Evolutionary conservation across 2,329 filamentous ascomycete genomes (phyloP), one percentile per base, ranked within the genome.

Genomic region (Penicillium sumatraense): DNA sequence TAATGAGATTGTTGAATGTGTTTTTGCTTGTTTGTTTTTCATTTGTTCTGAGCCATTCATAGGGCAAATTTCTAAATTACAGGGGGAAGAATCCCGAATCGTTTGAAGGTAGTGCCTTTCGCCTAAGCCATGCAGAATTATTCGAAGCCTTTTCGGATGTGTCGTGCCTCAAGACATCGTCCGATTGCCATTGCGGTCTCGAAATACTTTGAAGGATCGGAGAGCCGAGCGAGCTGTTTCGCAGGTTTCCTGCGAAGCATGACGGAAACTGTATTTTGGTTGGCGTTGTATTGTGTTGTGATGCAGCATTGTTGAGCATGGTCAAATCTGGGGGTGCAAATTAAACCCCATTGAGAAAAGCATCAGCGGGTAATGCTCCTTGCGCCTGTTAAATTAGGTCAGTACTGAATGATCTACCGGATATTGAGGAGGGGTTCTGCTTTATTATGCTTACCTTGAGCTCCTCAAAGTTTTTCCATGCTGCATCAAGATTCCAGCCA

Each of bases 401-500:
- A 73, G 67, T 51, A 45, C 44, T 16, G 36, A 18, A 36, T 2
- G 7, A 41, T 8, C 26, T 10, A 9, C 31, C 5, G 3, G 23
- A 18, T 16, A 13, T 7, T 31, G 20, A 16, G 13, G 8, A 5
- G 1, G 5, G 18, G 5, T 16, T 5, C 4, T 1, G 14, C n/a
- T 26, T n/a, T 36, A 26, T n/a, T 26, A 20, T 41, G 36, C 80
- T 70, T 78, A 89, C 90, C 80, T 88, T 91, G 54, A 90, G 86
- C 62, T 88, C 83, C 59, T 88, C 83, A 69, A 96, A 97, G 27
- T 90, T 85, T 51, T 82, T 78, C 62, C 93, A 76, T 2, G 93
- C 93, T 61, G 84, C 83, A 33, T 89, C 84, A 46, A 93, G 85
- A 70, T 96, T 85, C 91, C 92, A 98, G 33, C 82, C 84, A 53